Evolutionary conservation across 257 asterid species (phyloP).

Genomic region (Knoxia roxburghii): DNA sequence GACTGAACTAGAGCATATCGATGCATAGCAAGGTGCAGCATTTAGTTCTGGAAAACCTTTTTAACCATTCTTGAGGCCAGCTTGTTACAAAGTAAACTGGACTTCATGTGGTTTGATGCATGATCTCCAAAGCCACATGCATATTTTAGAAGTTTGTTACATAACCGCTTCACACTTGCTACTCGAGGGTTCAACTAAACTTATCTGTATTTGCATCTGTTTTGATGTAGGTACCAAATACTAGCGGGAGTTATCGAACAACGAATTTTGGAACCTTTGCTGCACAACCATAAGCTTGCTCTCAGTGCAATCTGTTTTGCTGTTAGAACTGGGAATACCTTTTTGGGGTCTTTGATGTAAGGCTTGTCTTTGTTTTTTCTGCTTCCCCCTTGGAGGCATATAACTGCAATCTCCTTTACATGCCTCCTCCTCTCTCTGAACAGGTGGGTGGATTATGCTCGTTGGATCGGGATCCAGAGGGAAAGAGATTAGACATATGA

Average conservation of each 20-base stretch:
- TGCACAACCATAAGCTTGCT: slow-evolving; percentile 69
- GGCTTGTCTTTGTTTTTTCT: slow-evolving; percentile 4
- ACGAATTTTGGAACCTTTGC: slow-evolving; percentile 73
- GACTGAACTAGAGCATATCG: neutral
- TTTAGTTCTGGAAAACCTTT: neutral
- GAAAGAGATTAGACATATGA: slow-evolving; percentile 38
- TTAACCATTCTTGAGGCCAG: neutral
- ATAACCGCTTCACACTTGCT: too few relatives aligned
- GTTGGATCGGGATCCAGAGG: slow-evolving; percentile 78
- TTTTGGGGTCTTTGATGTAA: slow-evolving; percentile 90
- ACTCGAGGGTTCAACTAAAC: too few relatives aligned
- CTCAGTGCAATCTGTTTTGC: slow-evolving; percentile 78
- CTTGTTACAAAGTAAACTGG: too few relatives aligned
- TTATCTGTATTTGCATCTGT: neutral
- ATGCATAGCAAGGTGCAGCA: neutral
- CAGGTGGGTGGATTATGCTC: slow-evolving; percentile 99
- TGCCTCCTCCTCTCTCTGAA: slow-evolving; percentile 6
- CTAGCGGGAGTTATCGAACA: slow-evolving; percentile 91
- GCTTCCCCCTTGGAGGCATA: neutral
- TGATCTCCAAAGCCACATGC: neutral
- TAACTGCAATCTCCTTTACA: slow-evolving; percentile 1
- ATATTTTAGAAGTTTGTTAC: neutral
- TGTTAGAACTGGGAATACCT: slow-evolving; percentile 91
- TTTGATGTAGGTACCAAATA: slow-evolving; percentile 64
- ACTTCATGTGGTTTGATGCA: neutral